Conservation (phyloP, 225 moss, liverwort and hornwort species). For the Pseudoscleropodium purum region DNA sequence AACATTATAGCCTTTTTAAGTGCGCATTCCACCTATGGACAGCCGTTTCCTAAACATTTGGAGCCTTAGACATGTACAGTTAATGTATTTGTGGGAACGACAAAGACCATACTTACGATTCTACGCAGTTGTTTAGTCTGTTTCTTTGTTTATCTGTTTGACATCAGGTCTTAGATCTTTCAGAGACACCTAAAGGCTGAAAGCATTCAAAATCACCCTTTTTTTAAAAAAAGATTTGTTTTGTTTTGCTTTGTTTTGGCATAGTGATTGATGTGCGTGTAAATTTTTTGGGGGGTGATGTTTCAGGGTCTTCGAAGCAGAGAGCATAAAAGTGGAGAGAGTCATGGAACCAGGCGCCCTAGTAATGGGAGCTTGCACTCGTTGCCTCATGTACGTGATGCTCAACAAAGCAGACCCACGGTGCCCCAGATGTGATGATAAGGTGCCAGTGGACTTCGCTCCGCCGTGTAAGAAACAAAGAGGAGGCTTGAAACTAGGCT, state of each 20-base stretch:
- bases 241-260: neutral
- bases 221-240: neutral
- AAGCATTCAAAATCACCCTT: neutral
- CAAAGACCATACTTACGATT: neutral
- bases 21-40: neutral
- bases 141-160: neutral
- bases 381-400: neutral
- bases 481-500: neutral
- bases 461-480: neutral
- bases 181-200: no score
- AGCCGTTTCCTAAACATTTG: neutral
- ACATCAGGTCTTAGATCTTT: neutral
- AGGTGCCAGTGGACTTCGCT: neutral
- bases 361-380: neutral
- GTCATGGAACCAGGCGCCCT: neutral
- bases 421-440: neutral
- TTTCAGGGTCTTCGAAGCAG: neutral
- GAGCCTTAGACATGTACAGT: neutral
- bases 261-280: neutral
- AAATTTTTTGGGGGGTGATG: neutral
- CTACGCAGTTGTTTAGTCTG: neutral
- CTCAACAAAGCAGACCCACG: neutral
- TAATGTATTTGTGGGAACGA: neutral
- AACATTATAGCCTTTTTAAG: neutral
- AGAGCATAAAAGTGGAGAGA: neutral